Base-by-base conservation (phyloP, 176 grass and related monocot species). In the Saccharum spontaneum region DNA sequence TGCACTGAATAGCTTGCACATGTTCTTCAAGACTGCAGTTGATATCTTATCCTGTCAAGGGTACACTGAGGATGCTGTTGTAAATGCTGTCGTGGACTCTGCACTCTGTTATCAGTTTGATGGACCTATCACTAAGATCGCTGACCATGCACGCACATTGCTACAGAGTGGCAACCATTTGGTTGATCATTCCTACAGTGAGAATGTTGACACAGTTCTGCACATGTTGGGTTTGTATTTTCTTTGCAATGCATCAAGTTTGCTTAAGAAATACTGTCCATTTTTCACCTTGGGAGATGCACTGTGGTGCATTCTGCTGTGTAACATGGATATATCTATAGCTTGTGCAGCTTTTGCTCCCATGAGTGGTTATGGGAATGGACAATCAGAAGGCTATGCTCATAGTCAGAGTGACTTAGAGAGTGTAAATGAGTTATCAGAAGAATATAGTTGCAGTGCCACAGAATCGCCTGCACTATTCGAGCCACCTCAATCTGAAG, bases 291-390 rank as follows among this genome's bases (percentile, higher is more conserved):
- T 34, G 77, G 77, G 84, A 24, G 84, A 86, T 72, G 68, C 77
- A 52, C 73, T 86, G 78, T 86, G 84, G 84, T 86, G 84, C 77
- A 80, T 86, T 66, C 77, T 80, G 43, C 84, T 80, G 20, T 86
- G 84, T 64, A 77, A 86, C 68, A 64, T 73, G 84, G 77, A 86
- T 80, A 73, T 86, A 69, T 80, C 77, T 66, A 52, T 86, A 66
- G 77, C 77, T 40, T 77, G 36, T 80, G 67, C 54, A n/a, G 70
- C 62, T 66, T 73, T 46, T 40, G 14, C 10, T 65, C 6, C 48
- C 73, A 52, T 79, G 41, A 73, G n/a, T 73, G n/a, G 55, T 79
- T 37, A 34, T 75, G 85, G 34, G 52, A 87, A 60, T 61, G 83
- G 57, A 71, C 65, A 85, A 61, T 68, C 66, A 12, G 70, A 76